Conservation (phyloP, 805 yeast genomes). For the Pichia californica region DNA sequence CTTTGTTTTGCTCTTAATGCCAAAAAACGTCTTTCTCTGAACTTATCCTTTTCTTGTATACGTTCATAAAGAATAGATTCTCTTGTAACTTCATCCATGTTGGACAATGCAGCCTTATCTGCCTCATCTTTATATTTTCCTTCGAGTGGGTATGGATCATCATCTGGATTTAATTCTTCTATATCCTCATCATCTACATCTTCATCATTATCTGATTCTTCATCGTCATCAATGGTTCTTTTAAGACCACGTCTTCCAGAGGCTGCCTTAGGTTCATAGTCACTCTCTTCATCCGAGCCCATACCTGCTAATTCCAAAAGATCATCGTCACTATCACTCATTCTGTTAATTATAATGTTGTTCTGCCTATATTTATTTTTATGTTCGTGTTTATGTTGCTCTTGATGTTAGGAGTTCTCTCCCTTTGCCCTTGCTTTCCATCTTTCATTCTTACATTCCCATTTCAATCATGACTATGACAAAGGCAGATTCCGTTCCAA, state of each 20-base stretch:
- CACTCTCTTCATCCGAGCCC: slow-evolving; percentile 43
- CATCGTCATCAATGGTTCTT: slow-evolving; percentile 20
- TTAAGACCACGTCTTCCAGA: slow-evolving; percentile 16
- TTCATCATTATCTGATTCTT: slow-evolving; percentile 24
- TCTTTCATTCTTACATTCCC: neutral
- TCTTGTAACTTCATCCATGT: slow-evolving; percentile 86
- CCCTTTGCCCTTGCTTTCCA: neutral
- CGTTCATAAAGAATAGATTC: slow-evolving; percentile 90
- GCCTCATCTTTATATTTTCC: slow-evolving; percentile 81
- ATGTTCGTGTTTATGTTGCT: neutral
- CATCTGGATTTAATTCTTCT: slow-evolving; percentile 32
- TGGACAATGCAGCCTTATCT: slow-evolving; percentile 60
- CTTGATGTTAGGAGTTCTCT: neutral
- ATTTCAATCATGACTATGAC: too few relatives aligned
- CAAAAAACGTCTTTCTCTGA: slow-evolving; percentile 74
- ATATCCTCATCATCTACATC: slow-evolving; percentile 24
- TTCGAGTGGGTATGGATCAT: slow-evolving; percentile 82
- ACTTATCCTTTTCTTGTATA: slow-evolving; percentile 84
- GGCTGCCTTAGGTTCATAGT: slow-evolving; percentile 31
- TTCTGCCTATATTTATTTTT: too few relatives aligned
- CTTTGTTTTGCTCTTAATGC: slow-evolving; percentile 72
- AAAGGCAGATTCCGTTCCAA: too few relatives aligned
- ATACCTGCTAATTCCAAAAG: slow-evolving; percentile 91
- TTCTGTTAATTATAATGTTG: slow-evolving; percentile 23
- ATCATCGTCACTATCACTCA: slow-evolving; percentile 84